Conservation (phyloP, 2,329 filamentous ascomycete species). For the Venturia pyrina region DNA sequence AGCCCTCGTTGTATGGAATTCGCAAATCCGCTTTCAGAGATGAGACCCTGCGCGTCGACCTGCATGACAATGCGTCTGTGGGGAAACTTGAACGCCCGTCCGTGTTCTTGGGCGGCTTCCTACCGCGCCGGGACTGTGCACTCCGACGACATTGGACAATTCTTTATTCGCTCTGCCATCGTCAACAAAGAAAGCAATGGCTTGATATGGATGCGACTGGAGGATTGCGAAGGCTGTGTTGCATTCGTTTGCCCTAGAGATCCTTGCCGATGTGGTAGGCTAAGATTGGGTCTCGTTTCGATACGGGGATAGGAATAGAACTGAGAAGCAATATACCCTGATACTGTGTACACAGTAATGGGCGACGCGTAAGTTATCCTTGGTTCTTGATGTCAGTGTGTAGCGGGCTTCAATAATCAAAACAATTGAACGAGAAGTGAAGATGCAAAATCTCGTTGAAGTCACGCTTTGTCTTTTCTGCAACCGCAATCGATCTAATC, state of each 20-base stretch:
- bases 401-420: not conserved
- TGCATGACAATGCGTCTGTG: not conserved
- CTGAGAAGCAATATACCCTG: not conserved
- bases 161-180: too few species aligned
- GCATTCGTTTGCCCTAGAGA: not conserved
- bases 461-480: too few species aligned
- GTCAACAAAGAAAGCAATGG: not conserved
- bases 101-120: not conserved
- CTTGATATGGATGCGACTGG: too few species aligned
- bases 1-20: not conserved
- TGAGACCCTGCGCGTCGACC: constrained; percentile 1
- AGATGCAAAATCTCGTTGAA: too few species aligned
- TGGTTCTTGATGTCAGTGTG: not conserved
- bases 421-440: too few species aligned
- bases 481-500: too few species aligned
- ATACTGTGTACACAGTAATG: not conserved
- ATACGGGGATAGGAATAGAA: not conserved
- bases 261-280: not conserved
- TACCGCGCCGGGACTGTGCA: not conserved
- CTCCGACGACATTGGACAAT: not conserved
- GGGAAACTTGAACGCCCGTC: not conserved
- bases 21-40: not conserved
- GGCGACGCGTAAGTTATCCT: not conserved
- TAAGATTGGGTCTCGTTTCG: not conserved
- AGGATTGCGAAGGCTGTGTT: not conserved